A percentile compares a stretch with the other conserved stretches of the same genome.
These are phyloP conservation scores for Xylaria scruposa DNA, from an alignment of 495 filamentous ascomycete species.

Conservation along the genomic window DNA sequence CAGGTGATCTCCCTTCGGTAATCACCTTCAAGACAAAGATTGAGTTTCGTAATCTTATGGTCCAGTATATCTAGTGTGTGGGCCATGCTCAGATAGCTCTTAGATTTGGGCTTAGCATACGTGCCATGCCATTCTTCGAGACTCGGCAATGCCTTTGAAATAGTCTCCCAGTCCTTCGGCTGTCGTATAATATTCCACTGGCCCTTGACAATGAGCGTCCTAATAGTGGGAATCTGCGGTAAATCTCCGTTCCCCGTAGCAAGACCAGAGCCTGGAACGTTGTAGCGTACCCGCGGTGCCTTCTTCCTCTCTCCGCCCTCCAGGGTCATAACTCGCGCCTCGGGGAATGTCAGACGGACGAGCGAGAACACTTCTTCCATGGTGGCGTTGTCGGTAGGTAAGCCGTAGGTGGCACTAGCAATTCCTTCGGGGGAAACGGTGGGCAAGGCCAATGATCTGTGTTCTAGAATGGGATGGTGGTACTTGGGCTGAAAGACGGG, in stretches of 20 bases:
- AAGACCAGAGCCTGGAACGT: constrained; percentile 37
- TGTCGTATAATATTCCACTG: constrained; percentile 77
- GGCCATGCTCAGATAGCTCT: constrained; percentile 70
- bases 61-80: constrained; percentile 60
- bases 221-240: constrained; percentile 52
- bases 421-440: constrained; percentile 55
- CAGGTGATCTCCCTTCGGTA: constrained; percentile 64
- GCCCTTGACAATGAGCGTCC: constrained; percentile 72
- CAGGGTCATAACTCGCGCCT: constrained; percentile 69
- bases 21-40: constrained; percentile 71
- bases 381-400: constrained; percentile 68
- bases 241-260: constrained; percentile 42
- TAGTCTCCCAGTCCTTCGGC: constrained; percentile 65
- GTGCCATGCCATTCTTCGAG: constrained; percentile 74
- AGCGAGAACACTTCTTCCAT: constrained; percentile 71
- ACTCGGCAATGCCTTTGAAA: constrained; percentile 66
- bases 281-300: constrained; percentile 68
- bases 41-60: constrained; percentile 62
- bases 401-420: constrained; percentile 58
- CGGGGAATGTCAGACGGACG: constrained; percentile 61
- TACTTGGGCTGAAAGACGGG: constrained; percentile 69
- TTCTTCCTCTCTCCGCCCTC: constrained; percentile 78
- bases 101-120: constrained; percentile 72
- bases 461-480: constrained; percentile 41
- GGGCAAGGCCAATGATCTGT: constrained; percentile 51